Evolutionary conservation across 106 monocot species (phyloP).

Genomic region (Apostasia shenzhenica): DNA sequence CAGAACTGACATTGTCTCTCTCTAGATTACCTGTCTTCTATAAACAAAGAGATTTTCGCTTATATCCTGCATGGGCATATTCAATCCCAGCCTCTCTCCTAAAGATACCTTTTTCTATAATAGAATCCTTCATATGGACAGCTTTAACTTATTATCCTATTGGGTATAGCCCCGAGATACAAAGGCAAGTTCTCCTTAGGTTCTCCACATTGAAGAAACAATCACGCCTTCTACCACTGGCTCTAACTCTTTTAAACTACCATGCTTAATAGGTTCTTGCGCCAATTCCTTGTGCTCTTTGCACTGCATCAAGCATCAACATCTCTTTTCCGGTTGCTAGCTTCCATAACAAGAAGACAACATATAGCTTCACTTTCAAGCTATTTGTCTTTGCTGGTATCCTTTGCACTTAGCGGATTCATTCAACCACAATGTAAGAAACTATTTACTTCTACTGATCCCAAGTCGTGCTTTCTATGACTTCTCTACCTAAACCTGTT

Average conservation of each 20-base stretch:
- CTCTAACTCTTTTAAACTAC: background rate
- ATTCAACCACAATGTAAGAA: conserved; percentile 14
- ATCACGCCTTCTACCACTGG: conserved; percentile 1
- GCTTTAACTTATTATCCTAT: conserved; percentile 36
- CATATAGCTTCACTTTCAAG: background rate
- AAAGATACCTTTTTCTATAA: conserved; percentile 32
- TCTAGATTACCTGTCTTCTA: conserved; percentile 15
- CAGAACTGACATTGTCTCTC: conserved; percentile 17
- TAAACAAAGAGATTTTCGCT: conserved; percentile 20
- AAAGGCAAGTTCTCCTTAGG: conserved; percentile 4
- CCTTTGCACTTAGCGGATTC: conserved; percentile 15
- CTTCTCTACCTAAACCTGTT: too few species aligned
- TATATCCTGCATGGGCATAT: conserved; percentile 31
- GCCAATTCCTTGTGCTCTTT: conserved; percentile 11
- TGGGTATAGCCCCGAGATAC: conserved; percentile 29
- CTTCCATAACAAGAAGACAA: conserved; percentile 4
- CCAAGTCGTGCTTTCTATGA: too few species aligned
- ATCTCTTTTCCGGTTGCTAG: conserved; percentile 15
- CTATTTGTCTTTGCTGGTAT: background rate
- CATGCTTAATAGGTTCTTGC: conserved; percentile 7
- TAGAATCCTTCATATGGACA: conserved; percentile 42
- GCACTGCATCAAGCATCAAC: conserved; percentile 21
- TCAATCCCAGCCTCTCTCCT: conserved; percentile 12
- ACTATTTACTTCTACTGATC: too few species aligned
- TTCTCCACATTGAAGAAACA: background rate